Conservation (phyloP, 73 alveolate species). For the Effrenium voratum region DNA sequence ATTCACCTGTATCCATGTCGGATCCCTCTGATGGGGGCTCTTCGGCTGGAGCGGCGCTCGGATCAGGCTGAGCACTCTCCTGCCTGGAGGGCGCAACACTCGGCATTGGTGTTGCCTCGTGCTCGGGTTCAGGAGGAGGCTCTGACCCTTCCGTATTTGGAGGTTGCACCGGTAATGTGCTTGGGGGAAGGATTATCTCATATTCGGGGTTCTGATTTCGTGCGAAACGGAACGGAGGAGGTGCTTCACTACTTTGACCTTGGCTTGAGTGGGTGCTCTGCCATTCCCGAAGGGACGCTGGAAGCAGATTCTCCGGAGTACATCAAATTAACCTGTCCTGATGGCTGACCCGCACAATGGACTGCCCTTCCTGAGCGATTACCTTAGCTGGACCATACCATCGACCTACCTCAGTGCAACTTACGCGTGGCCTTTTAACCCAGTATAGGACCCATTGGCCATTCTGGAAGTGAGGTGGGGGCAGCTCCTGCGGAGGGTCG, state of each 20-base stretch:
- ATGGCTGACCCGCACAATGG: background rate
- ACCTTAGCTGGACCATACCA: slow-evolving; percentile 8
- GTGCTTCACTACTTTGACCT: too few species aligned
- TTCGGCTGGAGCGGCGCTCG: background rate
- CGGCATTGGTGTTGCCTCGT: too few species aligned
- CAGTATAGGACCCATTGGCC: background rate
- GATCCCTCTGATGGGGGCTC: background rate
- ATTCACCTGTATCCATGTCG: background rate
- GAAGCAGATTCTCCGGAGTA: background rate
- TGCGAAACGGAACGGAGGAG: too few species aligned
- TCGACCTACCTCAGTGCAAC: background rate
- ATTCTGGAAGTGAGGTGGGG: background rate
- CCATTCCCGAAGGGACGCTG: background rate
- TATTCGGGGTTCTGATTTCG: too few species aligned
- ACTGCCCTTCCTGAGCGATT: background rate
- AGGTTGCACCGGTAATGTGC: too few species aligned
- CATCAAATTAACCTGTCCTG: background rate
- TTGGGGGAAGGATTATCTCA: too few species aligned
- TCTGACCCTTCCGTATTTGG: too few species aligned
- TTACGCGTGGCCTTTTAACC: background rate
- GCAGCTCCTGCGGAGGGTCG: background rate
- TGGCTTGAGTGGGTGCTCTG: background rate
- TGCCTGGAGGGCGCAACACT: too few species aligned
- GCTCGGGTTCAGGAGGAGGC: too few species aligned
- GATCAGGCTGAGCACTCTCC: too few species aligned